These are phyloP conservation scores for Wallacemonas rigidus DNA, from an alignment of 208 protist species.

Conservation along the genomic window DNA sequence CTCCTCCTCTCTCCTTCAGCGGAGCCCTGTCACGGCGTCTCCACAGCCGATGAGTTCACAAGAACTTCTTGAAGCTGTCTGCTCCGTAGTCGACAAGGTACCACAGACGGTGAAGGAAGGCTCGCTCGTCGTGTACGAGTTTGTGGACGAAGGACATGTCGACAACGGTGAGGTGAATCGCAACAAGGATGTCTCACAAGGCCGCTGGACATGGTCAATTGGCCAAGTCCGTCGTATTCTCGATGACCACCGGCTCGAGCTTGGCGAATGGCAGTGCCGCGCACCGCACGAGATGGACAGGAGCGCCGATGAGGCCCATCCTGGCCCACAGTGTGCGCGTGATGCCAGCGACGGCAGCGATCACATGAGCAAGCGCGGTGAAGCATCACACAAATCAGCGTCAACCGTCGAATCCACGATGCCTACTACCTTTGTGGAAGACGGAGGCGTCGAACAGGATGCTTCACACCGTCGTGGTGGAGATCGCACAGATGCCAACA, in stretches of 20 bases:
- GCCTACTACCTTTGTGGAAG: too few species aligned
- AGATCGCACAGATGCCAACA: neutral
- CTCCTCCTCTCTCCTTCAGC: neutral
- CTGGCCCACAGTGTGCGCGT: neutral
- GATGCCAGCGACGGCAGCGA: too few species aligned
- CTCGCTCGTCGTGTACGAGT: constrained; percentile 61
- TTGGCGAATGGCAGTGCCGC: constrained; percentile 33
- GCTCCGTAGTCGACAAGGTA: constrained; percentile 17
- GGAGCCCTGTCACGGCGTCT: neutral
- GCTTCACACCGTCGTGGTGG: too few species aligned
- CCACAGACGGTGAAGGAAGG: constrained; percentile 25
- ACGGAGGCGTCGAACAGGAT: too few species aligned
- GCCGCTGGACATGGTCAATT: constrained; percentile 48
- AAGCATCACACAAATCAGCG: too few species aligned
- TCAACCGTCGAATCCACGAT: too few species aligned
- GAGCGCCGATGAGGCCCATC: neutral
- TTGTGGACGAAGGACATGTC: constrained; percentile 24
- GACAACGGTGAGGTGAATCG: neutral
- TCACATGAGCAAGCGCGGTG: too few species aligned
- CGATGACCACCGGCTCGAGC: constrained; percentile 27
- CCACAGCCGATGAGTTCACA: constrained; percentile 16
- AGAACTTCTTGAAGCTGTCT: constrained; percentile 20
- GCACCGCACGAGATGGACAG: constrained; percentile 5
- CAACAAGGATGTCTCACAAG: constrained; percentile 1
- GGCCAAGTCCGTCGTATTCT: constrained; percentile 32